Base-by-base conservation (phyloP, 2,329 filamentous ascomycete genomes). In the Botrytis aclada region DNA sequence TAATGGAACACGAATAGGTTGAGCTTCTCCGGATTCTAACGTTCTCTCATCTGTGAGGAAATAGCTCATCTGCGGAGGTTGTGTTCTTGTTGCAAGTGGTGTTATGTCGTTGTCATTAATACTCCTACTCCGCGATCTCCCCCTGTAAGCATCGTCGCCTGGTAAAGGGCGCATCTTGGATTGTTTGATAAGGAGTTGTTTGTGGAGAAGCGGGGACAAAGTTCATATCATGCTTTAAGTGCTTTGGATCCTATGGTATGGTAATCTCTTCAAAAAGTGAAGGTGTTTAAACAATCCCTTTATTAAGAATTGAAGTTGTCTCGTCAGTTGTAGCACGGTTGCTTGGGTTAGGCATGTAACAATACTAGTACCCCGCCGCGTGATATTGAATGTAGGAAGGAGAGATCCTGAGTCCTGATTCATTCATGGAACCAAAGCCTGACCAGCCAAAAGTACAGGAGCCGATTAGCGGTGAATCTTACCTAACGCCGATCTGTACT, bases 41-140 rank as follows among this genome's bases (percentile, higher is more conserved):
- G 83, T 81, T 63, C 84, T 83, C 79, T 88, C 86, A 76, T 87
- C 85, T 76, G 84, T 84, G 67, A 88, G 78, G 75, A 86, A 84
- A 75, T 85, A 88, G 70, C 84, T 86, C 84, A 88, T 87, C 65
- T 86, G 84, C 70, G 83, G 82, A 67, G 75, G 72, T 66, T 79
- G 74, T 77, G 80, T 63, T 80, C 77, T 71, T 77, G 78, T 41
- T 80, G 79, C 76, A 76, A 83, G 71, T 76, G 81, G 81, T 51
- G 80, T 80, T 45, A 77, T 75, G 56, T 83, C 80, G 79, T 81
- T 81, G 78, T 84, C 82, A 77, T 80, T 75, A 75, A 77, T 76
- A 76, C 78, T 81, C 41, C 80, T 79, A 76, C 83, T 83, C 29
- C 78, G 79, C 74, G 82, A 81, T 77, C 83, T 83, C 76, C 79